A percentile compares a stretch with the other conserved stretches of the same genome.
Conservation (phyloP, 2,329 filamentous ascomycete species). For the Endothia cerciana region DNA sequence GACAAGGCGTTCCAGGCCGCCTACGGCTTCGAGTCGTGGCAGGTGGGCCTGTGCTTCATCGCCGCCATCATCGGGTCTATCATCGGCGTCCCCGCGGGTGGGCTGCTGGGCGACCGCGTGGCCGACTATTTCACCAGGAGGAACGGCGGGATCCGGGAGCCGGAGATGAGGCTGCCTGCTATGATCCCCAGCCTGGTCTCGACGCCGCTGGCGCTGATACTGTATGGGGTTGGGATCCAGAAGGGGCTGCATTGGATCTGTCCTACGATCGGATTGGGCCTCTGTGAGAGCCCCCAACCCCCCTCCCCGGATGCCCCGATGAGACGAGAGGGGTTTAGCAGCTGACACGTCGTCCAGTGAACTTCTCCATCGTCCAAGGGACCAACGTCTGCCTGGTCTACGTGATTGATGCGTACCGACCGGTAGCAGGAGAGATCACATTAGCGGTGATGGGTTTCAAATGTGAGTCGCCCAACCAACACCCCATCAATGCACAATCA, state of each 20-base stretch:
- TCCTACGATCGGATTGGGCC: conserved; percentile 56
- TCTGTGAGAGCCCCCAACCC: too few species aligned
- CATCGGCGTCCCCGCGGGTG: conserved; percentile 54
- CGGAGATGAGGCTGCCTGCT: conserved; percentile 63
- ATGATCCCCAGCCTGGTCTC: conserved; percentile 55
- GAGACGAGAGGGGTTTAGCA: not conserved
- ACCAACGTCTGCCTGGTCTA: conserved; percentile 62
- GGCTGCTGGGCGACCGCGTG: conserved; percentile 50
- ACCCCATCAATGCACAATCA: too few species aligned
- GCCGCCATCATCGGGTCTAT: conserved; percentile 51
- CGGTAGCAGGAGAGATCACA: conserved; percentile 59
- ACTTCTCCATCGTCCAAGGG: conserved; percentile 59
- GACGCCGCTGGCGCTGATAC: conserved; percentile 48
- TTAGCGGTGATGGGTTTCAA: conserved; percentile 60
- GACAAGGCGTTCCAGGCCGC: conserved; percentile 46
- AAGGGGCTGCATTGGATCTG: conserved; percentile 57
- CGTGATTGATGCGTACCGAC: conserved; percentile 60
- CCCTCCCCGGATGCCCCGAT: conserved; percentile 24
- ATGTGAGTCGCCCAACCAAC: conserved; percentile 42
- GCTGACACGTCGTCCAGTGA: conserved; percentile 42
- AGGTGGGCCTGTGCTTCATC: conserved; percentile 56
- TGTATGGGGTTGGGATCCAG: conserved; percentile 53
- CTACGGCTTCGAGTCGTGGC: conserved; percentile 50
- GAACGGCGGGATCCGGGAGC: conserved; percentile 60
- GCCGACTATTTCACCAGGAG: conserved; percentile 53